Conservation (phyloP, 2,329 filamentous ascomycete genomes). For the Colletotrichum costaricense region DNA sequence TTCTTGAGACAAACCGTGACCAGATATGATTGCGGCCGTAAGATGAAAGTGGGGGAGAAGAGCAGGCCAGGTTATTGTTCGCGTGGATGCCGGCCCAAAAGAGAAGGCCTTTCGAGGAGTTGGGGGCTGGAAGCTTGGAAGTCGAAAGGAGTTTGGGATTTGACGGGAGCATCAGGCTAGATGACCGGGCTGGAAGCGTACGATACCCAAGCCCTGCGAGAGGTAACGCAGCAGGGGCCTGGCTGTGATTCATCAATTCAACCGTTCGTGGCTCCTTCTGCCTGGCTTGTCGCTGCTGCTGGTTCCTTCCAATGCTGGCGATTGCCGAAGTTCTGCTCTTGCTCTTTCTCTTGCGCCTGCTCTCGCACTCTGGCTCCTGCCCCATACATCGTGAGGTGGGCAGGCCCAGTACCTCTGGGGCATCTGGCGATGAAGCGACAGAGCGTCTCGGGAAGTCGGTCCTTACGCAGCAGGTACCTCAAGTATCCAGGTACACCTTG, state of each 20-base stretch:
- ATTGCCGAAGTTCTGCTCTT: background rate
- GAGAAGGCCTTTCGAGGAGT: background rate
- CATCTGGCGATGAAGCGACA: background rate
- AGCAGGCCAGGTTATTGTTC: background rate
- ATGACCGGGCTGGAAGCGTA: background rate
- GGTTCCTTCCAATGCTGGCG: background rate
- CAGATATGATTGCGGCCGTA: slow-evolving; percentile 19
- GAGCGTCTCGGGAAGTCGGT: background rate
- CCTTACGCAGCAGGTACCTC: background rate
- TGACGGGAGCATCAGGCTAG: background rate
- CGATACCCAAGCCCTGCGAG: background rate
- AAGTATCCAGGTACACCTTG: no score
- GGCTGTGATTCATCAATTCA: background rate
- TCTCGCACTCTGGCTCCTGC: background rate
- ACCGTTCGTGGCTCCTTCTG: background rate
- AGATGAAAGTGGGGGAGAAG: slow-evolving; percentile 15
- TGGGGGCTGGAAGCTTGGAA: no score
- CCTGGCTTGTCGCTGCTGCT: background rate
- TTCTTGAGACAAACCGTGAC: background rate
- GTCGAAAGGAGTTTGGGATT: background rate
- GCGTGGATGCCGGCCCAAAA: slow-evolving; percentile 8
- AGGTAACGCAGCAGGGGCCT: background rate
- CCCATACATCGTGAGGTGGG: background rate
- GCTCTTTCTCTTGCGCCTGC: background rate
- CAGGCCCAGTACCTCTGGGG: background rate